These are phyloP conservation scores for Talaromyces piceae DNA, from an alignment of 2,329 filamentous ascomycete species.

Conservation along the genomic window DNA sequence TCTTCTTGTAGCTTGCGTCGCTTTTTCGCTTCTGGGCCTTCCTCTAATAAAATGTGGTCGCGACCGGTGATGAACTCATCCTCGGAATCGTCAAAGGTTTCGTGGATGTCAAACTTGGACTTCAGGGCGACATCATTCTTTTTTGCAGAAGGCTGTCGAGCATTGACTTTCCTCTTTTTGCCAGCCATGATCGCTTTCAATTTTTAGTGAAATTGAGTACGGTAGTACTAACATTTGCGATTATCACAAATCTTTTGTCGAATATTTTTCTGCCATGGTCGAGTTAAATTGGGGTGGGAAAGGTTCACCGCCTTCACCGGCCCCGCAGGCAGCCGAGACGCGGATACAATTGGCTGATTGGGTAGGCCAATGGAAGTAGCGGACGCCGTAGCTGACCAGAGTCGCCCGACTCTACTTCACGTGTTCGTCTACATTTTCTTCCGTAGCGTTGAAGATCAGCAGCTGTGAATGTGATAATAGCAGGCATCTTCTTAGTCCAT, in stretches of 20 bases:
- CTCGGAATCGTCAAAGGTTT: constrained; percentile 87
- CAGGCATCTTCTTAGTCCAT: neutral
- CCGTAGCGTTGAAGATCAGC: neutral
- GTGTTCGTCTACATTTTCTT: neutral
- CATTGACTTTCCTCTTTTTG: constrained; percentile 62
- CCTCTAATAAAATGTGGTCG: constrained; percentile 80
- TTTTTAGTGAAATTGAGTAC: constrained; percentile 28
- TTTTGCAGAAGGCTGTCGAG: constrained; percentile 30
- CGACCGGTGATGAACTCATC: constrained; percentile 86
- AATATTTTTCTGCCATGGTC: constrained; percentile 1
- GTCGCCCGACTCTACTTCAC: neutral
- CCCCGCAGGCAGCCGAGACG: constrained; percentile 9
- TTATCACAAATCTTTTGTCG: neutral
- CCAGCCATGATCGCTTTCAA: constrained; percentile 17
- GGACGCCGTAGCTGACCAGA: neutral
- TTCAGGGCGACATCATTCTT: constrained; percentile 22
- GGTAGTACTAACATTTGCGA: neutral
- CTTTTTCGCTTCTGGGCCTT: constrained; percentile 70
- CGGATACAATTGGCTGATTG: neutral
- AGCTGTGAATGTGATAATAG: neutral
- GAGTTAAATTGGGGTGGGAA: constrained; percentile 6
- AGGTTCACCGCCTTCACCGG: constrained; percentile 5
- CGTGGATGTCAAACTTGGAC: constrained; percentile 37
- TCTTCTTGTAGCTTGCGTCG: constrained; percentile 64
- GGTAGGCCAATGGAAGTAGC: constrained; percentile 6